Evolutionary conservation across 2,329 filamentous ascomycete genomes (phyloP).

Genomic region (Parastagonospora avenae): DNA sequence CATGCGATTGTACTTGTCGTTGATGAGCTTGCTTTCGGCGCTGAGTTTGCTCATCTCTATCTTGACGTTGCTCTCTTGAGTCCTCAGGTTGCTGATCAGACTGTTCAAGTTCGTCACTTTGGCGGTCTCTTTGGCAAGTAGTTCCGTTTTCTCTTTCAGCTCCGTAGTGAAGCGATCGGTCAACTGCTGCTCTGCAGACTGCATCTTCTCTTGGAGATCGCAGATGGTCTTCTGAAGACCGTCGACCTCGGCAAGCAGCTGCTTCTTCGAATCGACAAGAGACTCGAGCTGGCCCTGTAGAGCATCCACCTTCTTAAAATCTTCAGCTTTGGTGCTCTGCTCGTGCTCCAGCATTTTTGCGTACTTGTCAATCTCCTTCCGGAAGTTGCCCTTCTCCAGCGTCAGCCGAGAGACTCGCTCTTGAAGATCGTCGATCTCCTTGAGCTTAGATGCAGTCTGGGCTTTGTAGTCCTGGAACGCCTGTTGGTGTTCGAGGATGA

Average conservation of each 20-base stretch:
- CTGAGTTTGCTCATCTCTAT: slow-evolving; percentile 27
- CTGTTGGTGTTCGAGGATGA: slow-evolving; percentile 37
- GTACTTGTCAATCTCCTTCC: slow-evolving; percentile 28
- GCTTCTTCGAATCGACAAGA: slow-evolving; percentile 21
- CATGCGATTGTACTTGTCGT: slow-evolving; percentile 29
- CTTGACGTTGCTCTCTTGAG: slow-evolving; percentile 10
- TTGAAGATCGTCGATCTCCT: slow-evolving; percentile 25
- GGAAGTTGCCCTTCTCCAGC: slow-evolving; percentile 36
- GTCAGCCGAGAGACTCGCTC: slow-evolving; percentile 34
- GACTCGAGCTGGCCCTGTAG: slow-evolving; percentile 22
- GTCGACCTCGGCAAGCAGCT: slow-evolving; percentile 19
- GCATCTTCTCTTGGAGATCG: slow-evolving; percentile 22
- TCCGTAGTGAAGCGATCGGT: slow-evolving; percentile 21
- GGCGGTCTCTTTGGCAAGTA: slow-evolving; percentile 22
- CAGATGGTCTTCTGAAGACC: slow-evolving; percentile 16
- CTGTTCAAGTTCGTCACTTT: slow-evolving; percentile 23
- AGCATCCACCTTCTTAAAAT: slow-evolving; percentile 8
- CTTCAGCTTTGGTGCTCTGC: slow-evolving; percentile 8
- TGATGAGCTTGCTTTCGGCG: slow-evolving; percentile 16
- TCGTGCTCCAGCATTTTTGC: slow-evolving; percentile 18
- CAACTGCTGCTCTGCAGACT: slow-evolving; percentile 15
- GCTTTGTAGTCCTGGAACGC: slow-evolving; percentile 31
- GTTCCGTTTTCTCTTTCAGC: slow-evolving; percentile 19
- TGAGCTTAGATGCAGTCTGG: slow-evolving; percentile 21
- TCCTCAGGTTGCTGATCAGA: slow-evolving; percentile 17